Base-by-base conservation (phyloP, 768 basidiomycete genomes). In the Lactarius evosmus region DNA sequence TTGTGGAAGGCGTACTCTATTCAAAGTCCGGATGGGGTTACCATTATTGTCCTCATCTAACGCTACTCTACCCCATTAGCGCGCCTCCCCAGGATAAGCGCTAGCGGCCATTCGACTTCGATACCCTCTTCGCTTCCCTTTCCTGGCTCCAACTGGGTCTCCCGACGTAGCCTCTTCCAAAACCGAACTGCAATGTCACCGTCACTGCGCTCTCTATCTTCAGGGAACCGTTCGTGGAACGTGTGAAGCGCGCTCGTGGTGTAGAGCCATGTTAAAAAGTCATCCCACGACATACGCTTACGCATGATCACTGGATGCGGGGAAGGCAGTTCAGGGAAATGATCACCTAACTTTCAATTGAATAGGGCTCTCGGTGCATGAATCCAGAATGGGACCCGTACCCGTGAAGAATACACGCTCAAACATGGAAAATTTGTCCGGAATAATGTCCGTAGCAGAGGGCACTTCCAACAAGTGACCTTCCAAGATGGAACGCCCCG, bases 401-500 rank as follows among this genome's bases (percentile, higher is more conserved):
- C 86, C 87, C 16, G 83, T 80, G 71, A 86, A 89, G 70, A 80
- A 88, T 1, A 83, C 76, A 16, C 85, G 77, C 46, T 83, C 76
- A 56, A 84, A 77, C 32, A 79, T 74, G 33, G 70, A 71, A 57
- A 83, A 78, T 1, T 71, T 71, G 40, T 70, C 73, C 6, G 75
- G 75, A 49, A 76, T 69, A 54, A 79, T 68, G 9, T 68, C 64
- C 0, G 67, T 69, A 2, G 87, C 83, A 49, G 81, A 79, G 0
- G 87, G 89, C n/a, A 94, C 80, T 32, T 84, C 83, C 7, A 85
- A 78, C 3, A 94, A 81, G 70, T 90, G 84, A 7, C 79, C 79
- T 61, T 90, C 87, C 27, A 94, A 80, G 66, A 93, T 86, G 0
- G 82, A 83, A 14, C 93, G 80, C 17, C 93, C 93, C 0, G 93